Evolutionary conservation across 1,284 basidiomycete species (phyloP).

Genomic region (Schizophyllum amplum): DNA sequence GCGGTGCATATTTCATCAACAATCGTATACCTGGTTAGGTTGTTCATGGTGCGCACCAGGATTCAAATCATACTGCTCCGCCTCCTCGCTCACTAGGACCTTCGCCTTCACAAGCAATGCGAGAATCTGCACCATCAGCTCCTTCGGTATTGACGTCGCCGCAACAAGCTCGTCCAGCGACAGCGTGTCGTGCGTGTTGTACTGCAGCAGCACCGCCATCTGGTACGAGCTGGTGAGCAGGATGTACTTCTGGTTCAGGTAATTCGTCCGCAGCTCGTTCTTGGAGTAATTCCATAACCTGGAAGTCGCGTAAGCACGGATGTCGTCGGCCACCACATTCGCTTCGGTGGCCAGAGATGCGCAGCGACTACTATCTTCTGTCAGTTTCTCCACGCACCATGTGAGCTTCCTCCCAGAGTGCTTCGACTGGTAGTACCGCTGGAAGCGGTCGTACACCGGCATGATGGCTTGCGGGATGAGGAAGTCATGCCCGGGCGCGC

Average conservation of each 20-base stretch:
- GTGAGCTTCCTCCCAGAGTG: conserved; percentile 93
- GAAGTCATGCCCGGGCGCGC: conserved; percentile 78
- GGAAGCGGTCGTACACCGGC: conserved; percentile 86
- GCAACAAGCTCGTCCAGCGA: conserved; percentile 75
- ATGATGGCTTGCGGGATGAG: conserved; percentile 85
- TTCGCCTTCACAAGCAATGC: conserved; percentile 84
- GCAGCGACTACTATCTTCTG: too few species aligned
- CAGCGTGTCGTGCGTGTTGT: conserved; percentile 85
- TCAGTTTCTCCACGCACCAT: too few species aligned
- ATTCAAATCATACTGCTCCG: conserved; percentile 88
- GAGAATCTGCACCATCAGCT: conserved; percentile 78
- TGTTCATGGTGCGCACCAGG: conserved; percentile 59
- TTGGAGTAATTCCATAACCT: conserved; percentile 91
- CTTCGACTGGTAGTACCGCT: conserved; percentile 90
- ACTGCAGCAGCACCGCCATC: conserved; percentile 91
- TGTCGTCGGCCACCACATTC: too few species aligned
- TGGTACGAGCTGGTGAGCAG: conserved; percentile 95
- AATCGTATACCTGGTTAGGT: neutral
- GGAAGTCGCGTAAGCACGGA: too few species aligned
- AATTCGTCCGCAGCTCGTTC: conserved; percentile 92
- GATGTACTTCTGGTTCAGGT: conserved; percentile 92
- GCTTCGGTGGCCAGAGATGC: too few species aligned
- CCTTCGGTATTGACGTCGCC: conserved; percentile 82
- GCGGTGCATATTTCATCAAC: neutral
- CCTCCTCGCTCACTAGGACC: conserved; percentile 80